Evolutionary conservation across 176 grass and related monocot species (phyloP), one percentile per base, ranked within the genome.

Genomic region (Oryza coarctata): DNA sequence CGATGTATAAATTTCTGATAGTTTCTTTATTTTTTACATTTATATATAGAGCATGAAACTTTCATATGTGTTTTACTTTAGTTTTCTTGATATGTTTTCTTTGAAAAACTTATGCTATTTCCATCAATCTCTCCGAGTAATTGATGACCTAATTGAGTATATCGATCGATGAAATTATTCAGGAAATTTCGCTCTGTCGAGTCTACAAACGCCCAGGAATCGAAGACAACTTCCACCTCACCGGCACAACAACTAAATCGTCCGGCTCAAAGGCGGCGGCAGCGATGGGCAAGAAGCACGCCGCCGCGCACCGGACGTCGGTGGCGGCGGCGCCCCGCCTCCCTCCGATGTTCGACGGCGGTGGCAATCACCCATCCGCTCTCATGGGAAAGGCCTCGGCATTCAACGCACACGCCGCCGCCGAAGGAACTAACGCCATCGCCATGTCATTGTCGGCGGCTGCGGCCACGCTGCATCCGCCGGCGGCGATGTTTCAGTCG

Each of bases 161-260:
- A 12, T 38, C n/a, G n/a, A 39, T 39, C 31, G 2, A 7, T 58
- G 22, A 32, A 32, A 65, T 47, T 65, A 11, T 65, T 60, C 57
- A 79, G 44, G 94, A 97, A 84, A 97, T 97, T 76, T 97, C 94
- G 1, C 90, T 97, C 3, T 97, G 94, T 52, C 92, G 92, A 23
- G 94, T 97, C 65, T 97, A 97, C 35, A 97, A 97, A 81, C 87
- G 94, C 17, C 69, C 94, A 12, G 94, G 94, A 27, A 88, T 94
- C 18, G 94, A 92, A 26, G 90, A 94, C 35, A 91, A 92, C 76
- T 88, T 84, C 43, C 92, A 90, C 70, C 85, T 89, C 73, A 83
- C 58, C 9, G 57, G 60, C 27, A 78, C 71, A 34, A 65, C 87
- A 27, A 64, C 90, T 67, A 82, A 83, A 50, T 74, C 90, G 12